Evolutionary conservation across 2,329 filamentous ascomycete species (phyloP), one percentile per base, ranked within the genome.

Genomic region (Cytospora piceicola): DNA sequence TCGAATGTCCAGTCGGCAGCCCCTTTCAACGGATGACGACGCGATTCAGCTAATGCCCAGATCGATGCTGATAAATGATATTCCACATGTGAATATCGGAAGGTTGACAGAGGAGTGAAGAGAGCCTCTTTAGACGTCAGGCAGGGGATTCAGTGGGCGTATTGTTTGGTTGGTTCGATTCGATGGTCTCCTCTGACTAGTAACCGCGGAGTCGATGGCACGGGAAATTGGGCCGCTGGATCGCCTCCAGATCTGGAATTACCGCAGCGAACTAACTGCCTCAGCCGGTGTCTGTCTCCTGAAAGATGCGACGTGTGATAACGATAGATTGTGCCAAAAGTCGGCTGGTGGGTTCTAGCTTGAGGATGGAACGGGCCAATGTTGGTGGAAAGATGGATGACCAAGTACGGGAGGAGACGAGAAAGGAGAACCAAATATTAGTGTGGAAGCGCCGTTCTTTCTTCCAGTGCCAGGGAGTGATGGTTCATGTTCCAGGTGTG

Each of bases 161-260:
- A 30, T 52, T 36, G 59, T 30, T 65, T 54, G 34, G 61, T 34
- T 58, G 62, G 54, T 49, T 58, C 32, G 65, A 61, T 61, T 52
- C 22, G 51, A 29, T 22, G 62, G 22, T 22, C 24, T 30, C 27
- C 22, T 32, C 32, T 57, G 58, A 46, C 58, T 53, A 29, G 34
- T 49, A 32, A 57, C 64, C 59, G 66, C 42, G 30, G 52, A 55
- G 24, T 52, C 46, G 61, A 51, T 57, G 61, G 61, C 42, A 63
- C 63, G 66, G 66, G 66, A 66, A 66, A 67, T 67, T 67, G 66
- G 53, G 54, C 55, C 39, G 56, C 58, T 67, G 51, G 63, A 60
- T 65, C 63, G 66, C 59, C 58, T 61, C 60, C 66, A 65, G 59
- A 53, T 53, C 39, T 67, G 62, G 66, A 67, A 67, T 67, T 67